Evolutionary conservation across 768 basidiomycete species (phyloP), one percentile per base, ranked within the genome.

Genomic region (Mycena crocata): DNA sequence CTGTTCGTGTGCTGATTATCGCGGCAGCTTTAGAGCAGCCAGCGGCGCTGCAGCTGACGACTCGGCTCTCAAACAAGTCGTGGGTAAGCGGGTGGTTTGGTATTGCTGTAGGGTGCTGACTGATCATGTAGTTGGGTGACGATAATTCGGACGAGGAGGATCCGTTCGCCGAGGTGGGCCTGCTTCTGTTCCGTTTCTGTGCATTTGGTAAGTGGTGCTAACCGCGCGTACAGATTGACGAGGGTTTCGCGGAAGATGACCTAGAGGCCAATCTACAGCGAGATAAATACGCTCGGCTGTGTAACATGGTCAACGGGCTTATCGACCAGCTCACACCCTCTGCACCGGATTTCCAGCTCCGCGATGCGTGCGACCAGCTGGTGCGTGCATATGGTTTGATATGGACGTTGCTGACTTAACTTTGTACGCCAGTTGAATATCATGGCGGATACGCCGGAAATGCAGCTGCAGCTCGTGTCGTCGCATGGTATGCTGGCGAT

Each of bases 401-500:
- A 40, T 62, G 26, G 1, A 57, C 24, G 7, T 15, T 34, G 10
- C 14, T 17, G 28, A 37, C 31, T 40, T 57, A 8, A 62, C 13
- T 4, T 19, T 64, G 28, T 40, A 15, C 49, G n/a, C 37, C 57
- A 97, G 96, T 79, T 95, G 52, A 83, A 76, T 37, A 90, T 97
- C 72, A 84, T 96, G 70, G 83, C 86, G 32, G 93, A 94, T 39
- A 85, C 89, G 1, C 91, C 93, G 8, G 95, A 97, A 70, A 93
- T 97, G 87, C 90, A 94, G 72, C 78, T 84, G 24, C 96, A 98
- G 68, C 86, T 99, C 32, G 93, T 98, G 15, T 92, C 92, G 19
- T 90, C 92, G 0, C 98, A 99, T 79, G 98, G 98, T 1, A 93
- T 98, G 92, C 85, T 99, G 13, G 96, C 95, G 0, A 93, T 98